phyloP scores from a whole-genome alignment of 306 rosid genomes.

The Argentina anserina region DNA sequence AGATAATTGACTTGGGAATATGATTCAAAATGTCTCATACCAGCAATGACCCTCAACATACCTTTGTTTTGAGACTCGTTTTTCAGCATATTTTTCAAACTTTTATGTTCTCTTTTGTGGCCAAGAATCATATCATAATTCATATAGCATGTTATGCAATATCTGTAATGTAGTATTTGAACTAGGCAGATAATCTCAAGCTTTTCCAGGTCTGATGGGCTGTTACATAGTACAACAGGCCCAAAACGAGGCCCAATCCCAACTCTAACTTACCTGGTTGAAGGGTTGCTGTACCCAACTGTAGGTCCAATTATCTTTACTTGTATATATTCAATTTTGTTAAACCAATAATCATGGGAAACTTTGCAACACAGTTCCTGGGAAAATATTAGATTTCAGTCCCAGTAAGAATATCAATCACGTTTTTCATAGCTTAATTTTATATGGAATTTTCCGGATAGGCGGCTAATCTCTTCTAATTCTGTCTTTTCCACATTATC shows the following conservation, averaged over 20 bases:
- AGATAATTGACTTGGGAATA: constrained; percentile 38
- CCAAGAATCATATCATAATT: background rate
- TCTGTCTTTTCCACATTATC: background rate
- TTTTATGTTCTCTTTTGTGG: background rate
- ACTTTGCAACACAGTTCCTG: background rate
- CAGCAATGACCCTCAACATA: background rate
- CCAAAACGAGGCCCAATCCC: background rate
- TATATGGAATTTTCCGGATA: background rate
- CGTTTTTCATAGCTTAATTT: background rate
- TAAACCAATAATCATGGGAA: background rate
- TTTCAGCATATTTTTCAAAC: background rate
- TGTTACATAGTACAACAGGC: background rate
- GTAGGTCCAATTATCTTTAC: background rate
- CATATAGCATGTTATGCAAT: background rate
- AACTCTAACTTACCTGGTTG: background rate
- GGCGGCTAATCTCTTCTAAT: background rate
- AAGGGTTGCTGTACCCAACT: background rate
- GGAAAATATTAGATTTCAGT: background rate
- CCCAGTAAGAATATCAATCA: background rate
- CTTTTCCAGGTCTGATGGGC: background rate
- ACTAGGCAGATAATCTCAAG: background rate
- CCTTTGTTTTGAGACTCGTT: background rate
- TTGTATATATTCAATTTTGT: background rate
- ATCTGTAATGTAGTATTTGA: background rate
- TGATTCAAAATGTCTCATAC: constrained; percentile 1